Evolutionary conservation across 1,284 basidiomycete species (phyloP).

Genomic region (Ustilago xerochloae): DNA sequence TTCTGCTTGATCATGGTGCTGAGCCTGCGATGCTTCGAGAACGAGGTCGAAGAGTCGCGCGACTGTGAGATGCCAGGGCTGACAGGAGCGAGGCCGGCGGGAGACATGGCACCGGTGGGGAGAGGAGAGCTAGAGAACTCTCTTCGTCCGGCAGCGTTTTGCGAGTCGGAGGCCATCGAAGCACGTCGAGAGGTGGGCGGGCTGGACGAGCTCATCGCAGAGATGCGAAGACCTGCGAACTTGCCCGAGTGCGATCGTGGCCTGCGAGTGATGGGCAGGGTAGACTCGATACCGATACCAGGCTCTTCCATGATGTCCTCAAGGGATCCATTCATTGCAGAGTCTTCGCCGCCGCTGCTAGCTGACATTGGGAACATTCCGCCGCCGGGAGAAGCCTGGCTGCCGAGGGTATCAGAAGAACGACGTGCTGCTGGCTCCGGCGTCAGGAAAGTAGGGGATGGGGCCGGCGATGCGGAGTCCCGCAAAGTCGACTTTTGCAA

Average conservation of each 20-base stretch:
- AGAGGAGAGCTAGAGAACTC: slow-evolving; percentile 28
- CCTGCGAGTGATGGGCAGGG: background rate
- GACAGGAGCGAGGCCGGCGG: slow-evolving; percentile 8
- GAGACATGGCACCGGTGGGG: slow-evolving; percentile 40
- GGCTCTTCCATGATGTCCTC: slow-evolving; percentile 50
- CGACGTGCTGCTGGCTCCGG: slow-evolving; percentile 2
- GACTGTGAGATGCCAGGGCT: slow-evolving; percentile 9
- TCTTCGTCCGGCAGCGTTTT: background rate
- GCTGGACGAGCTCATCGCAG: slow-evolving; percentile 22
- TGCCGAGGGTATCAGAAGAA: background rate
- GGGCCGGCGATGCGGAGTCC: slow-evolving; percentile 1
- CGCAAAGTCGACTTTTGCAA: slow-evolving; percentile 22
- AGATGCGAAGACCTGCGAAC: slow-evolving; percentile 43
- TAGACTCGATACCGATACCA: background rate
- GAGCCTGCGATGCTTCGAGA: slow-evolving; percentile 40
- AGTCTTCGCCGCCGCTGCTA: slow-evolving; percentile 2
- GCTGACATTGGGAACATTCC: slow-evolving; percentile 22
- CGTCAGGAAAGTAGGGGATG: background rate
- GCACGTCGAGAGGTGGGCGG: slow-evolving; percentile 18
- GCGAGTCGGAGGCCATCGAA: slow-evolving; percentile 14
- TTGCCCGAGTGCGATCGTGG: slow-evolving; percentile 44
- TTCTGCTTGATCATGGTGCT: slow-evolving; percentile 38
- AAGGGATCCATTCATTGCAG: slow-evolving; percentile 19
- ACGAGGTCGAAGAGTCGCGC: slow-evolving; percentile 16
- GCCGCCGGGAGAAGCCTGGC: slow-evolving; percentile 6